A percentile compares a stretch with the other conserved stretches of the same genome.
Conservation (phyloP, 257 asterid species). For the Forsythia suspensa region DNA sequence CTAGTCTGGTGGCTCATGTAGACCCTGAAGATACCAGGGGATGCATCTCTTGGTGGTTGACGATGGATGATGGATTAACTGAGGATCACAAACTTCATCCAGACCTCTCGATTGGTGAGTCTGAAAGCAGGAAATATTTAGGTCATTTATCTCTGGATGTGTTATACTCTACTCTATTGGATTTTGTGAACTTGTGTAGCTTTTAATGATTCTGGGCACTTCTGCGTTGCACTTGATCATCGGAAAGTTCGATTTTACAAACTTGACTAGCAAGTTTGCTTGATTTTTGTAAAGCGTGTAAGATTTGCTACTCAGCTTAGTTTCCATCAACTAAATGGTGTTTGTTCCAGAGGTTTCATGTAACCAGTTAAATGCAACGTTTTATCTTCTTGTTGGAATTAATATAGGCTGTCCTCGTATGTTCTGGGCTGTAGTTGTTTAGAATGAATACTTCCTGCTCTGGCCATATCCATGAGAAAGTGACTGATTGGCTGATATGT, state of each 20-base stretch:
- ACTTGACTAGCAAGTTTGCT: neutral
- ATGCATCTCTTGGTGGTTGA: constrained; percentile 98
- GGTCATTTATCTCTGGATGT: constrained; percentile 76
- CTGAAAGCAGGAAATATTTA: constrained; percentile 66
- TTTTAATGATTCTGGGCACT: constrained; percentile 26
- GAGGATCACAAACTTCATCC: constrained; percentile 55
- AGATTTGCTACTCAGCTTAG: neutral
- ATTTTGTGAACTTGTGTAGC: constrained; percentile 72
- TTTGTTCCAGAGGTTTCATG: too few relatives aligned
- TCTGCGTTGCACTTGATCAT: neutral
- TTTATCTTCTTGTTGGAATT: too few relatives aligned
- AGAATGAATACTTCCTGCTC: too few relatives aligned
- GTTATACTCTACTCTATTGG: constrained; percentile 70
- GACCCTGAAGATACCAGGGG: constrained; percentile 81
- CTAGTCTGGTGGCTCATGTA: constrained; percentile 72
- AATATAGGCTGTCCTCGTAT: neutral
- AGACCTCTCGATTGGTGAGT: constrained; percentile 45
- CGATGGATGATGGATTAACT: constrained; percentile 53
- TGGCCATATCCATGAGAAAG: too few relatives aligned
- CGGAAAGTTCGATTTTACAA: neutral
- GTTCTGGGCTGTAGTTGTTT: neutral
- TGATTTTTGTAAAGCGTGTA: neutral
- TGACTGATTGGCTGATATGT: neutral
- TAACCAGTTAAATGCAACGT: too few relatives aligned
- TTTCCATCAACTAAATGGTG: neutral